Evolutionary conservation across 1,284 basidiomycete genomes (phyloP), one percentile per base, ranked within the genome.

Genomic region (Leccinum ponderosum): DNA sequence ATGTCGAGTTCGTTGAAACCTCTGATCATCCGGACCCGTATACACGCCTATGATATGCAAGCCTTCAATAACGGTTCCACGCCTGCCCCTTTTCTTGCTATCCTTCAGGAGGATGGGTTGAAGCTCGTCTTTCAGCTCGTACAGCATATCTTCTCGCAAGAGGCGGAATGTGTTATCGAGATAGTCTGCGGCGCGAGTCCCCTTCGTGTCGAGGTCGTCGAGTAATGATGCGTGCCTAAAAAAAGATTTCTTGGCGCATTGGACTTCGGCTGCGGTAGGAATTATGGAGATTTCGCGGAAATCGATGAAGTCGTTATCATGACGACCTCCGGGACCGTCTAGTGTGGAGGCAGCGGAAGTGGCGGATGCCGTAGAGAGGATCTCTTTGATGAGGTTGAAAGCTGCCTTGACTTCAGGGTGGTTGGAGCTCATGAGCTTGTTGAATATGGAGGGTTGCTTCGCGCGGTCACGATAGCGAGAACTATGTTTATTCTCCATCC

Each of bases 81-180:
- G 75, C 53, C 75, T 77, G 9, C 71, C 80, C 62, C 79, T 81
- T 68, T 83, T 85, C 71, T 77, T 76, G 11, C 76, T 77, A 7
- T 83, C 81, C 71, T 76, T 76, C 8, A 75, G 75, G 3, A 75
- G 62, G 1, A 75, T 77, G 14, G 81, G 75, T 53, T 80, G 76
- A 6, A 87, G 65, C 64, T 88, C 87, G 20, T 89, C 87, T 25
- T 79, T 78, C 68, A 89, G 78, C 65, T 89, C 86, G 63, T 81
- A 76, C 2, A 89, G 62, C 83, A 89, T 86, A 58, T 89, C 87
- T 65, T 89, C 87, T 3, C 87, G 74, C 9, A 87, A 69, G 8
- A 89, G 74, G 7, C 87, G 81, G 66, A 86, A 89, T 59, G 86
- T 85, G 59, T 87, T 87, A 63, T 89, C 87, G 6, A 89, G 73